phyloP scores from a whole-genome alignment of 2,329 filamentous ascomycete species.

The Chalaropsis ovoidea region DNA sequence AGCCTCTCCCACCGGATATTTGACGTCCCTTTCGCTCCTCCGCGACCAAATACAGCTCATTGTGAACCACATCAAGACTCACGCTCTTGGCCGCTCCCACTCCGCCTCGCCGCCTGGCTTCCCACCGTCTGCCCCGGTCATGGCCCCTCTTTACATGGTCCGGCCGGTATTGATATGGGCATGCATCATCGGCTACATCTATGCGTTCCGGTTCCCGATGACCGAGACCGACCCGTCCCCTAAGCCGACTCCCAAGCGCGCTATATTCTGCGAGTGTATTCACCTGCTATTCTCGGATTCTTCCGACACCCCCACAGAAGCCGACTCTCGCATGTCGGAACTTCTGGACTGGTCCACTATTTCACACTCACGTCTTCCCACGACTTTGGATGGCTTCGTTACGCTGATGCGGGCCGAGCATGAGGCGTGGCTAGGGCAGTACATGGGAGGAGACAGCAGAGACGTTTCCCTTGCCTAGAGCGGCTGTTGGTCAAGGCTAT shows the following conservation, averaged over 20 bases:
- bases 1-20: constrained; percentile 21
- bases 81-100: constrained; percentile 16
- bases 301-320: constrained; percentile 6
- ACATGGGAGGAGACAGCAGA: neutral
- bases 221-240: constrained; percentile 17
- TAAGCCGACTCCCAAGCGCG: constrained; percentile 20
- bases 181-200: constrained; percentile 25
- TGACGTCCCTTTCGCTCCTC: constrained; percentile 16
- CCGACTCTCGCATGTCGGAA: constrained; percentile 20
- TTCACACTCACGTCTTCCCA: constrained; percentile 22
- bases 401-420: constrained; percentile 22
- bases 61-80: constrained; percentile 24
- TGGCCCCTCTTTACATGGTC: constrained; percentile 15
- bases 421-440: constrained; percentile 12
- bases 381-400: constrained; percentile 17
- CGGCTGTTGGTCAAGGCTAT: neutral
- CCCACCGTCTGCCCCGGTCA: neutral
- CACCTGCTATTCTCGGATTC: constrained; percentile 20
- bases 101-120: neutral
- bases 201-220: constrained; percentile 19
- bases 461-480: neutral
- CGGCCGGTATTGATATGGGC: constrained; percentile 24
- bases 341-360: constrained; percentile 22
- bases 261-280: constrained; percentile 24
- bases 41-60: constrained; percentile 23